These are phyloP conservation scores for Sergeia podlipaevii DNA, from an alignment of 208 protist species.

Conservation along the genomic window DNA sequence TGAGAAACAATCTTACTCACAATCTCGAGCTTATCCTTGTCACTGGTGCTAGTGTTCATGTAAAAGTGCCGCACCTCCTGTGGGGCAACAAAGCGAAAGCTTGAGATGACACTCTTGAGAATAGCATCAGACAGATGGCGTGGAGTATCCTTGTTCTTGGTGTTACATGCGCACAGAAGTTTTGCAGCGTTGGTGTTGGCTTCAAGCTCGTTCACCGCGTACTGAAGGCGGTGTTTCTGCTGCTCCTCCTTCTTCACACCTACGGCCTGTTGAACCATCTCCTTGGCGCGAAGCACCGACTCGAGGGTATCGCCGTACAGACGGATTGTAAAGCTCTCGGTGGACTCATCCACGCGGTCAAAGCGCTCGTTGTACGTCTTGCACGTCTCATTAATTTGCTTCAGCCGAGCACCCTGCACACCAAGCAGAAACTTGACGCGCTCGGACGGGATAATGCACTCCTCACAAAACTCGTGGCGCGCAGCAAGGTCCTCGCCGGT, in stretches of 20 bases:
- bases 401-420: conserved; percentile 49
- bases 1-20: conserved; percentile 81
- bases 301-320: conserved; percentile 61
- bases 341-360: conserved; percentile 39
- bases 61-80: conserved; percentile 83
- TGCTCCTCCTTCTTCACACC: conserved; percentile 67
- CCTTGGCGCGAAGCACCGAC: conserved; percentile 53
- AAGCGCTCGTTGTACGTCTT: conserved; percentile 74
- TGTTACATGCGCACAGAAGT: conserved; percentile 75
- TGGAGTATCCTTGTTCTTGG: conserved; percentile 64
- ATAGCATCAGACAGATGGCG: conserved; percentile 65
- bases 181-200: conserved; percentile 62
- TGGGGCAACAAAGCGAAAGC: conserved; percentile 77
- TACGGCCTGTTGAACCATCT: conserved; percentile 45
- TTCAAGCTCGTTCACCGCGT: conserved; percentile 81
- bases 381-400: conserved; percentile 62
- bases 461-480: conserved; percentile 29
- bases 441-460: conserved; percentile 65
- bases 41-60: conserved; percentile 41
- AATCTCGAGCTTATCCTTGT: conserved; percentile 81
- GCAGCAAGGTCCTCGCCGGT: conserved; percentile 13
- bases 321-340: conserved; percentile 58
- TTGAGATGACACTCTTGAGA: conserved; percentile 69
- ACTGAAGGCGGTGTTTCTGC: conserved; percentile 75
- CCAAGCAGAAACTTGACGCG: conserved; percentile 76